Conservation (phyloP, 495 filamentous ascomycete genomes). For the Astrothelium macrocarpum region DNA sequence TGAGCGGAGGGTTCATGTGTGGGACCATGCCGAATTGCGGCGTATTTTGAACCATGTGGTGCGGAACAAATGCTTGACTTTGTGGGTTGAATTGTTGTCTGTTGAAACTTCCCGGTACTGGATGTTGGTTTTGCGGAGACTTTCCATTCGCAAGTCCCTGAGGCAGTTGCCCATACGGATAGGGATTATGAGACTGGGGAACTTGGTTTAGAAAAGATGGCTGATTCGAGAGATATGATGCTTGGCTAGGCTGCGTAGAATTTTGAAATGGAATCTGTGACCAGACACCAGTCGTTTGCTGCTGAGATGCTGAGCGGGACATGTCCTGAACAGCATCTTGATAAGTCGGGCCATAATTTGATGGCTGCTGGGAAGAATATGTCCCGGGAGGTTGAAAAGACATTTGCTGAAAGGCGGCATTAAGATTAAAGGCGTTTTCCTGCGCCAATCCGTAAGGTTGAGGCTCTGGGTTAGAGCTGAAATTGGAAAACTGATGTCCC, state of each 20-base stretch:
- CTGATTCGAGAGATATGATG: constrained; percentile 23
- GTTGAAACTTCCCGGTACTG: constrained; percentile 72
- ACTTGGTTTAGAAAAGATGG: constrained; percentile 28
- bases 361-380: background rate
- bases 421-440: background rate
- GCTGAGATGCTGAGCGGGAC: background rate
- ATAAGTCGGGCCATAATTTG: background rate
- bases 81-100: constrained; percentile 86
- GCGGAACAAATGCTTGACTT: constrained; percentile 80
- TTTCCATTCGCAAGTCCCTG: constrained; percentile 54
- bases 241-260: background rate
- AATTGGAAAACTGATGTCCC: background rate
- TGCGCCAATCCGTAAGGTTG: background rate
- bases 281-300: background rate
- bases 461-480: background rate
- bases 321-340: background rate
- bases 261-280: background rate
- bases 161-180: constrained; percentile 69
- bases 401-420: background rate
- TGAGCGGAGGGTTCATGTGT: background rate
- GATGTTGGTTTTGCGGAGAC: constrained; percentile 53
- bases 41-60: constrained; percentile 5
- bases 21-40: constrained; percentile 1
- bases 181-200: constrained; percentile 42
- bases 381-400: background rate